A percentile compares a stretch with the other conserved stretches of the same genome.
phyloP scores from a whole-genome alignment of 805 yeast species.

The Schizosaccharomyces lindneri region DNA sequence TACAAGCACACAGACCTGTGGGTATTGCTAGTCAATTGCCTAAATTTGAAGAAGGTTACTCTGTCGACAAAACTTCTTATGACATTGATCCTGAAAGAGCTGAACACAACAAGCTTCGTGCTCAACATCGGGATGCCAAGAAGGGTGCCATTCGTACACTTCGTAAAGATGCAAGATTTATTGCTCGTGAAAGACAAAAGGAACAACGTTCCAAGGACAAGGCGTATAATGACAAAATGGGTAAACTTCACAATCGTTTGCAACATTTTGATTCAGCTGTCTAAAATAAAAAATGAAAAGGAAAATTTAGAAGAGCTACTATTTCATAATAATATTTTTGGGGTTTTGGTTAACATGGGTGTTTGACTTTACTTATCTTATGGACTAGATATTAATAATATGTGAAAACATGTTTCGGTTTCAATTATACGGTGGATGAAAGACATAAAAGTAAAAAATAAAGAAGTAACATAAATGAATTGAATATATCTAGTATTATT shows the following conservation, averaged over 20 bases:
- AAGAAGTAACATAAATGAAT: no score
- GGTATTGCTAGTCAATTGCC: conserved; percentile 74
- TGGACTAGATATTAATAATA: no score
- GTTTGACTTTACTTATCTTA: no score
- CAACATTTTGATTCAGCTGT: conserved; percentile 14
- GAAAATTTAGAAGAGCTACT: no score
- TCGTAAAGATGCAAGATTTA: conserved; percentile 68
- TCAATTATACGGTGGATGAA: no score
- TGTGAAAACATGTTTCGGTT: no score
- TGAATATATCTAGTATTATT: no score
- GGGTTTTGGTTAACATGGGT: no score
- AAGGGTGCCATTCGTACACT: conserved; percentile 72
- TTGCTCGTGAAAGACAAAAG: conserved; percentile 59
- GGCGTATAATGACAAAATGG: conserved; percentile 76
- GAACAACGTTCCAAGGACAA: conserved; percentile 52
- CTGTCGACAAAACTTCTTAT: conserved; percentile 80
- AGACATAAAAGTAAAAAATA: no score
- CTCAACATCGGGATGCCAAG: conserved; percentile 73
- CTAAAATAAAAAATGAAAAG: background rate
- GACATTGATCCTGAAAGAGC: conserved; percentile 61
- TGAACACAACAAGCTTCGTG: conserved; percentile 59
- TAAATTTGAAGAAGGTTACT: conserved; percentile 82
- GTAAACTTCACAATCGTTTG: conserved; percentile 60
- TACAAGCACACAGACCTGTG: conserved; percentile 65
- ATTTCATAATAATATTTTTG: no score